Percentiles rank a stretch among this genome's conserved stretches.
Evolutionary conservation across 1,284 basidiomycete species (phyloP).

Genomic region (Mycosarcoma maydis): DNA sequence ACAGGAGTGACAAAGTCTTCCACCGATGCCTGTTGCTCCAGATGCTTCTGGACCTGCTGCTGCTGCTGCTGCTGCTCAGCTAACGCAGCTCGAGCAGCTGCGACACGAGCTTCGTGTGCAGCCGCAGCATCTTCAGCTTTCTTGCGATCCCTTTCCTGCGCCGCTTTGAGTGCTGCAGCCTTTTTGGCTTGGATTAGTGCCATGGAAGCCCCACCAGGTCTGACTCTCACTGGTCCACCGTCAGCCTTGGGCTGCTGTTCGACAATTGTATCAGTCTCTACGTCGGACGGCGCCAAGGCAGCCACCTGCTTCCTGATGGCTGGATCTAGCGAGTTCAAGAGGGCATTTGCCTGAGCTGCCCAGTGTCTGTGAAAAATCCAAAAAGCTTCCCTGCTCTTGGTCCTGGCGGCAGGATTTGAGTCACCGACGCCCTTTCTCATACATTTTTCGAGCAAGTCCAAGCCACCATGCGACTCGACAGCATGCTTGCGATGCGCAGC

Average conservation of each 20-base stretch:
- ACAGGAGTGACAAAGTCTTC: conserved; percentile 35
- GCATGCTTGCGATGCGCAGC: conserved; percentile 50
- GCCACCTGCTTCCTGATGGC: conserved; percentile 82
- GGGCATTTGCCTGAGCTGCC: conserved; percentile 74
- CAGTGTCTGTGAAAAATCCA: conserved; percentile 84
- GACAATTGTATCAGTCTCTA: conserved; percentile 19
- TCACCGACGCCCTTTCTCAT: conserved; percentile 80
- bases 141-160: conserved; percentile 44
- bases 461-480: conserved; percentile 70
- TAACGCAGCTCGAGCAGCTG: conserved; percentile 19
- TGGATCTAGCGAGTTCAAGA: conserved; percentile 78
- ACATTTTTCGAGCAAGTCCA: conserved; percentile 72
- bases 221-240: conserved; percentile 18
- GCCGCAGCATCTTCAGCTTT: conserved; percentile 46
- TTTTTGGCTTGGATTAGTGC: conserved; percentile 63
- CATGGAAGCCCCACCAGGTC: conserved; percentile 50
- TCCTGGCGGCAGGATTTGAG: conserved; percentile 80
- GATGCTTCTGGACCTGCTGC: conserved; percentile 2
- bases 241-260: conserved; percentile 27
- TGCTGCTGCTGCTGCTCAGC: conserved; percentile 21
- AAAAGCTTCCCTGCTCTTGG: conserved; percentile 78
- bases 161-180: conserved; percentile 52
- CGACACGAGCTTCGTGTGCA: conserved; percentile 38
- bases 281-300: conserved; percentile 70
- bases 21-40: not conserved